These are phyloP conservation scores for Linnemannia hyalina DNA, from an alignment of 192 early-diverging fungal genomes.

Conservation along the genomic window DNA sequence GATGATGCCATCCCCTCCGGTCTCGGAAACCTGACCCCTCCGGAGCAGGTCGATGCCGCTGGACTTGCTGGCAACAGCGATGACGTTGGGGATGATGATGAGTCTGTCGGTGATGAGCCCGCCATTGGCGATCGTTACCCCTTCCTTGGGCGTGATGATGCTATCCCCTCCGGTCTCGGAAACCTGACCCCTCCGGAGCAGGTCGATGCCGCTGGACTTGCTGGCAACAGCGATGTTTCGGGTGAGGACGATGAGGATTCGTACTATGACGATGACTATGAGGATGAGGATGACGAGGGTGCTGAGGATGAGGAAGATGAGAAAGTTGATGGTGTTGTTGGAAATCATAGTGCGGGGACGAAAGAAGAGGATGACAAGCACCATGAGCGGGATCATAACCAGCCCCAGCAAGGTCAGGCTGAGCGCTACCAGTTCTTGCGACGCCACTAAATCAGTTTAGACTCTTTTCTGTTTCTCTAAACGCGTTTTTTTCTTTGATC, in stretches of 20 bases:
- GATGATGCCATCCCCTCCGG: no score
- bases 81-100: conserved; percentile 1
- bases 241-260: background rate
- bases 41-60: no score
- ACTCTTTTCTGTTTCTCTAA: background rate
- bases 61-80: no score
- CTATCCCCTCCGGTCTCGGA: no score
- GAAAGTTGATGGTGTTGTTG: no score
- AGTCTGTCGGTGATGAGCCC: background rate
- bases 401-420: background rate
- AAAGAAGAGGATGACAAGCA: background rate
- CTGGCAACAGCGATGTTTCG: no score
- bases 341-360: background rate
- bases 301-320: conserved; percentile 4
- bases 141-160: no score
- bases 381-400: background rate
- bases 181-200: no score
- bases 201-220: no score
- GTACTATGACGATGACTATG: background rate
- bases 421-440: conserved; percentile 13
- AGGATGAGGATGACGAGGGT: conserved; percentile 5
- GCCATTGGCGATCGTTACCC: no score
- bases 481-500: background rate
- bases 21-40: no score
- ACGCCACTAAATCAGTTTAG: background rate